Conservation (phyloP, 306 rosid species). For the Luffa aegyptiaca region DNA sequence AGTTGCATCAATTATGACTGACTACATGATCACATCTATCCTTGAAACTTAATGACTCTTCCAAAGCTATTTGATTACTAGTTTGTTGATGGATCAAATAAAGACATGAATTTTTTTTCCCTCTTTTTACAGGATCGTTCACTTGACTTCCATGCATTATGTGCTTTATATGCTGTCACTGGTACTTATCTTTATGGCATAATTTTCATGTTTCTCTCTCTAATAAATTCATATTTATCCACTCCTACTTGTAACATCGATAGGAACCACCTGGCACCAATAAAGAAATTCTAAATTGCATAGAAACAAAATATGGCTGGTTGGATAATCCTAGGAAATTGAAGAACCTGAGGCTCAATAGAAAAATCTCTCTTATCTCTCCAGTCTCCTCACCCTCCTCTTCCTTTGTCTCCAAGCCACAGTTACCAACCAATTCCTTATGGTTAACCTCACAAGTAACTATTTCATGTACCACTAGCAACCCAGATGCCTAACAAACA, state of each 20-base stretch:
- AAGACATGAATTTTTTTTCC: conserved; percentile 11
- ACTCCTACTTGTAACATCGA: not conserved
- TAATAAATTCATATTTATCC: not conserved
- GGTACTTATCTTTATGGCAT: conserved; percentile 48
- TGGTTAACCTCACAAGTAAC: not conserved
- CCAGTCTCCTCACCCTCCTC: not conserved
- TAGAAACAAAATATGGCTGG: not conserved
- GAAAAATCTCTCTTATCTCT: not conserved
- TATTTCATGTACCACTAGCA: not conserved
- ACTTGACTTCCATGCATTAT: conserved; percentile 93
- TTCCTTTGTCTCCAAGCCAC: not conserved
- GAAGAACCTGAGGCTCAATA: not conserved
- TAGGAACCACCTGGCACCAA: not conserved
- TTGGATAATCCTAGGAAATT: not conserved
- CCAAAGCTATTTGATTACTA: not conserved
- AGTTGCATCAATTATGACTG: not conserved
- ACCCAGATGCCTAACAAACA: not conserved
- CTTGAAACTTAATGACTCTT: not conserved
- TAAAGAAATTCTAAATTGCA: conserved; percentile 1
- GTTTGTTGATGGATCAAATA: not conserved
- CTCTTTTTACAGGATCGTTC: conserved; percentile 77
- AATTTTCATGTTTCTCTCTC: not conserved
- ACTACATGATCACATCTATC: not conserved
- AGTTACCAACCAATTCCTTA: not conserved
- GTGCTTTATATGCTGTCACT: conserved; percentile 91